Base-by-base conservation (phyloP, 139 green algal genomes). In the Haematococcus sp. region DNA sequence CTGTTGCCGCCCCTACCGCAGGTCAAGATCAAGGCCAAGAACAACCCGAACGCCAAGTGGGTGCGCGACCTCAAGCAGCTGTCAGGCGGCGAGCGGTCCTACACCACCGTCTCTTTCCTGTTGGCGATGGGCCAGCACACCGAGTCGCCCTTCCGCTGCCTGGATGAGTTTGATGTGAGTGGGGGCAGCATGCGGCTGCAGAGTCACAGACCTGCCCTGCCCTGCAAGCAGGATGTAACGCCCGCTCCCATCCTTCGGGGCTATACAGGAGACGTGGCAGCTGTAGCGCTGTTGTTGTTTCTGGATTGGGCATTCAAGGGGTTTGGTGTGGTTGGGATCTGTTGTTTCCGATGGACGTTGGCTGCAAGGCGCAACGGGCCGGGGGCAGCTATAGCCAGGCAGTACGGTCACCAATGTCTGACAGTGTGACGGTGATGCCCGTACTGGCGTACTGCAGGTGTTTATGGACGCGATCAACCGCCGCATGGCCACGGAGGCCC, bases 51-150 rank as follows among this genome's bases (percentile, higher is more conserved):
- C 30, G 72, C 43, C 23, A 71, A 68, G 25, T 67, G 68, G 4
- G 76, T 89, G 13, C 70, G 79, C 22, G 85, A 93, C 70, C 74
- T 92, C 16, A 89, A 89, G 73, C 75, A 82, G 32, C 76, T 93
- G 25, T 89, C 78, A 91, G 94, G 94, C 55, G 94, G 94, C 28
- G 94, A 98, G 88, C 85, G 90, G 33, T 94, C 86, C 51, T 97
- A 90, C 81, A 91, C 91, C 20, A 98, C 93, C 0, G 87, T 98
- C 15, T 80, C 89, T 22, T 93, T 97, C 76, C 86, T 92, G 44
- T 84, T 98, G 51, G 87, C 94, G 0, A 76, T 98, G 25, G 94
- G 94, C 1, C 68, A 88, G 13, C 75, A 71, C 33, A 90, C 82
- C 0, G 88, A 96, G 66, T 85, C 80, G 46, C 93, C 93, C 20